A percentile compares a stretch with the other conserved stretches of the same genome.
Conservation (phyloP, 73 alveolate species). For the Paramecium biaurelia region DNA sequence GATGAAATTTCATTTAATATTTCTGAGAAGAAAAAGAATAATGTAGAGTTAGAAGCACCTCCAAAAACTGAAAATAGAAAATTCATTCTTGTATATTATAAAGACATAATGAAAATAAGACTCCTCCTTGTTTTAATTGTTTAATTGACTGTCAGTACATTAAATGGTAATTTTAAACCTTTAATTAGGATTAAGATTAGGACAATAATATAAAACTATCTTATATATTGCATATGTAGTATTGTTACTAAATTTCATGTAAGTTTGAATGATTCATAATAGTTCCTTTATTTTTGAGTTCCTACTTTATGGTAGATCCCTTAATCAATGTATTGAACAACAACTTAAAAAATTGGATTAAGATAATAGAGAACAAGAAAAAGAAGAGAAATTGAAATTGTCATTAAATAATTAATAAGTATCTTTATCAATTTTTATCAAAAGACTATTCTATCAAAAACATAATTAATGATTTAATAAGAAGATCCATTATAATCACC, state of each 20-base stretch:
- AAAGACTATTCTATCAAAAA: background rate
- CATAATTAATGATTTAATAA: background rate
- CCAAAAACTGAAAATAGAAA: background rate
- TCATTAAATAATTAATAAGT: background rate
- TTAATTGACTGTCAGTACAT: slow-evolving; percentile 12
- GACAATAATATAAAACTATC: background rate
- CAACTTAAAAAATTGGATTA: background rate
- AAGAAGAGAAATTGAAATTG: background rate
- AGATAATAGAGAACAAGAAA: background rate
- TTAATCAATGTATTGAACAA: background rate
- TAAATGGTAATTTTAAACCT: background rate
- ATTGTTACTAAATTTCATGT: slow-evolving; percentile 6
- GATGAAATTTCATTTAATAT: slow-evolving; percentile 47
- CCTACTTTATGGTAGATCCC: background rate
- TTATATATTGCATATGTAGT: background rate
- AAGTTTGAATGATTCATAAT: background rate
- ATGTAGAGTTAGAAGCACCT: background rate
- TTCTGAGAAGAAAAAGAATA: background rate
- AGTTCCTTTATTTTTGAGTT: slow-evolving; percentile 28
- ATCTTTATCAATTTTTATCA: background rate
- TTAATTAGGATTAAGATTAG: slow-evolving; percentile 32
- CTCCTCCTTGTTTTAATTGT: background rate
- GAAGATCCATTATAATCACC: background rate
- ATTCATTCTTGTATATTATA: background rate
- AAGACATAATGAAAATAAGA: slow-evolving; percentile 31